Base-by-base conservation (phyloP, 176 grass and related monocot genomes). In the Typha latifolia region DNA sequence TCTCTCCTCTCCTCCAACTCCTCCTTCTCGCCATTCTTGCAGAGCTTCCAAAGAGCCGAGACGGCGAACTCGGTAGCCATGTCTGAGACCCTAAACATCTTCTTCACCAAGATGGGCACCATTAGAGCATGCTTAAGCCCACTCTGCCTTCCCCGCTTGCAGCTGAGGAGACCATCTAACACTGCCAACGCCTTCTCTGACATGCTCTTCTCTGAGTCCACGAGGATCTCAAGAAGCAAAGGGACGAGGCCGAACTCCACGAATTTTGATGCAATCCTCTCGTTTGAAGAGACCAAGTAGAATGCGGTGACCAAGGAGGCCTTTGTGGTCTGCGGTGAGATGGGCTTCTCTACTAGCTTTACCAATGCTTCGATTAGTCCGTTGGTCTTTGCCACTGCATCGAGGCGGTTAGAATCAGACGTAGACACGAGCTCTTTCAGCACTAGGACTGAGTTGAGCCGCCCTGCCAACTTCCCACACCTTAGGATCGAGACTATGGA, bases 61-160 rank as follows among this genome's bases (percentile, higher is more conserved):
- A 96, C 91, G 2, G 91, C 87, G 82, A 96, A 96, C 49, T 96
- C 87, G 1, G 91, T 96, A 14, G 84, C 91, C 84, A 87, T 87
- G 69, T 96, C 91, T 13, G 91, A 96, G 23, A 91, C 77, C 1
- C 91, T 79, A 56, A 96, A 77, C 84, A 96, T 87, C 81, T 96
- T 96, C 81, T 96, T 96, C 57, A 96, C 91, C 4, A 96, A 74
- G 21, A 96, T 84, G 0, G 91, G 91, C 57, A 96, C 87, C 47
- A 47, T 47, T 2, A 91, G 71, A n/a, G 87, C 84, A 70, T 96
- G 87, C 6, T 68, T 69, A 15, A 56, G 71, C 20, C 75, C 84
- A 15, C 49, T 32, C 0, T 69, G 66, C 21, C 72, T 71, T 7
- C 87, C 91, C 3, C 77, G 80, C 49, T 49, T 72, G 34, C 50